Evolutionary conservation across 305 asterid species (phyloP), one percentile per base, ranked within the genome.

Genomic region (Solanum aculeatissimum): DNA sequence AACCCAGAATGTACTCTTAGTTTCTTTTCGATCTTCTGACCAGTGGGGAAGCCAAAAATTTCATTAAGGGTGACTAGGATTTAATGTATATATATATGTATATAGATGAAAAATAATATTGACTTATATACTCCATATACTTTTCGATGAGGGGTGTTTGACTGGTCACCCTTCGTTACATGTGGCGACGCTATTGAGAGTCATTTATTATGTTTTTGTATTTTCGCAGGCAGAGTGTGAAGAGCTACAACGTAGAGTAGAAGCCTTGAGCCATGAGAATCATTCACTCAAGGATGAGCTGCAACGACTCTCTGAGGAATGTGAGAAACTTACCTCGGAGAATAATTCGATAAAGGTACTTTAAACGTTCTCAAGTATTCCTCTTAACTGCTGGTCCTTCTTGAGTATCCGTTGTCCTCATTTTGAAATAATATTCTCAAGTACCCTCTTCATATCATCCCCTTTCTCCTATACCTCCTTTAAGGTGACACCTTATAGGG

Each of bases 201-300:
- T 75, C 62, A 51, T 40, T 38, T 8, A 55, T 35, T 8, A 21
- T 10, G 25, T 62, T 84, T 84, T 55, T 78, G 38, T 58, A 6
- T 69, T 72, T 62, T 86, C 18, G 35, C 91, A 96, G 99, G 99
- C 97, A 4, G 99, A 95, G 92, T 96, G 99, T 83, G 99, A 96
- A 89, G 97, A 95, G 90, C 90, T 96, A 80, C 99, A 96, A 78
- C 95, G 88, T 58, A 92, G 89, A 89, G 99, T 96, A 84, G 98
- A 93, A 87, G 65, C 89, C 18, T 84, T 96, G 88, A 95, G 54
- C 88, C 88, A 51, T 49, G 98, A 95, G 92, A 96, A 96, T 80
- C 92, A 86, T 57, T 81, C 91, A 4, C 92, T 96, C 57, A 91
- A 93, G 87, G 97, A 92, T 11, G 99, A 96, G 87, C 84, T 96